Percentiles rank a stretch among this genome's conserved stretches.
Evolutionary conservation across 2,329 filamentous ascomycete genomes (phyloP).

Genomic region (Paramyrothecium sp.): DNA sequence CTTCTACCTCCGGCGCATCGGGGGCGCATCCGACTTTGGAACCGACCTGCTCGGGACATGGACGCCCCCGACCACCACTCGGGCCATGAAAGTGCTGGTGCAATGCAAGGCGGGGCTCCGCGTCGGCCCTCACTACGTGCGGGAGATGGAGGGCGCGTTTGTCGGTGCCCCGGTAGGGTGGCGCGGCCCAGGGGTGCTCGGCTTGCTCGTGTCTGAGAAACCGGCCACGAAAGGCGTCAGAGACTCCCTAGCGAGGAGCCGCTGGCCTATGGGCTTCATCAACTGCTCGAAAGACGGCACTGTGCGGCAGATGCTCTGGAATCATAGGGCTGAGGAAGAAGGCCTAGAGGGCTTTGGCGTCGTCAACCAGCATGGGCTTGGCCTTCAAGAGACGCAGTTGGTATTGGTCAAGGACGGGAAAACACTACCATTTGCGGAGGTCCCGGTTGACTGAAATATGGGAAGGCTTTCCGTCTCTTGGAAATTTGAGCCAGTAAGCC

Average conservation of each 20-base stretch:
- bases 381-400: slow-evolving; percentile 35
- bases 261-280: slow-evolving; percentile 70
- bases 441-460: not conserved
- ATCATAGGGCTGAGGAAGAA: slow-evolving; percentile 57
- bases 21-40: slow-evolving; percentile 65
- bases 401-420: slow-evolving; percentile 52
- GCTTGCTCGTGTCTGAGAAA: slow-evolving; percentile 66
- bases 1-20: slow-evolving; percentile 64
- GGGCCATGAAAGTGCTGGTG: slow-evolving; percentile 45
- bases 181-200: slow-evolving; percentile 64
- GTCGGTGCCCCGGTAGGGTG: slow-evolving; percentile 71
- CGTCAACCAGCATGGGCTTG: slow-evolving; percentile 37
- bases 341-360: slow-evolving; percentile 62
- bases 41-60: slow-evolving; percentile 75
- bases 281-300: slow-evolving; percentile 57
- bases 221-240: slow-evolving; percentile 77
- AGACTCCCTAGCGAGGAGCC: slow-evolving; percentile 65
- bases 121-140: slow-evolving; percentile 57
- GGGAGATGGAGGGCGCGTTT: slow-evolving; percentile 81
- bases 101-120: slow-evolving; percentile 69
- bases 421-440: slow-evolving; percentile 23
- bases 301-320: slow-evolving; percentile 72
- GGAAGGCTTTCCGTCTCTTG: no score
- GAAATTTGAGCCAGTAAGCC: no score
- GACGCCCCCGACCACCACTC: slow-evolving; percentile 44